phyloP scores from a whole-genome alignment of 192 early-diverging fungal species.

The Backusella westeae region DNA sequence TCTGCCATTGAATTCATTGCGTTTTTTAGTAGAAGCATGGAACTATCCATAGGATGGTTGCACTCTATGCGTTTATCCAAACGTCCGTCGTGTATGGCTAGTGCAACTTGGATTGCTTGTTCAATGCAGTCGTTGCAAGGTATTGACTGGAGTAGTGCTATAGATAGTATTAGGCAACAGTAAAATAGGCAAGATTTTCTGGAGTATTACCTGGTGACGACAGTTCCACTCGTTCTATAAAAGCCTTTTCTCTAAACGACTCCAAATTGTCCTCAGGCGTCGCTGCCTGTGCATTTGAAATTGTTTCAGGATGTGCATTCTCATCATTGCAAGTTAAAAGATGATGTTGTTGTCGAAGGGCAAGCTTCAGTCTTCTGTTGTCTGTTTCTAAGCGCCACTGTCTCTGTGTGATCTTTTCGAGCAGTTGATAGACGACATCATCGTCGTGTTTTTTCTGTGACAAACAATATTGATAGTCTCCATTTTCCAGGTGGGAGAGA shows the following conservation, averaged over 20 bases:
- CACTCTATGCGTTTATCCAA: conserved; percentile 44
- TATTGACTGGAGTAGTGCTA: neutral
- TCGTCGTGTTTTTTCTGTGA: conserved; percentile 2
- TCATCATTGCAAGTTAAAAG: neutral
- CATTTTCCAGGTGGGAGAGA: conserved; percentile 16
- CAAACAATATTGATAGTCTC: conserved; percentile 23
- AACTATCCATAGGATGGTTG: conserved; percentile 19
- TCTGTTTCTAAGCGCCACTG: conserved; percentile 19
- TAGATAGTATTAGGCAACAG: neutral
- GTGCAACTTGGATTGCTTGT: conserved; percentile 42
- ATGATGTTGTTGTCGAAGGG: conserved; percentile 21
- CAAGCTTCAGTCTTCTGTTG: conserved; percentile 17
- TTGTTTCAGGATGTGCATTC: neutral
- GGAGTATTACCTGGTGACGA: neutral
- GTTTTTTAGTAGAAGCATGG: conserved; percentile 29
- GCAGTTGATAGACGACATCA: neutral
- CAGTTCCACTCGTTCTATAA: conserved; percentile 2
- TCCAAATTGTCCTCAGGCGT: conserved; percentile 18
- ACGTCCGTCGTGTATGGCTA: conserved; percentile 43
- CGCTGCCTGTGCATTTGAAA: neutral
- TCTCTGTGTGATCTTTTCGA: conserved; percentile 16
- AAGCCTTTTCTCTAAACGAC: conserved; percentile 6
- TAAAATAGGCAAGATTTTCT: too few relatives aligned
- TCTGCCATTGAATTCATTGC: conserved; percentile 64
- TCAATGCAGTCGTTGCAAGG: conserved; percentile 42